Base-by-base conservation (phyloP, 129 eudicot genomes). In the Artemisia tridentata region DNA sequence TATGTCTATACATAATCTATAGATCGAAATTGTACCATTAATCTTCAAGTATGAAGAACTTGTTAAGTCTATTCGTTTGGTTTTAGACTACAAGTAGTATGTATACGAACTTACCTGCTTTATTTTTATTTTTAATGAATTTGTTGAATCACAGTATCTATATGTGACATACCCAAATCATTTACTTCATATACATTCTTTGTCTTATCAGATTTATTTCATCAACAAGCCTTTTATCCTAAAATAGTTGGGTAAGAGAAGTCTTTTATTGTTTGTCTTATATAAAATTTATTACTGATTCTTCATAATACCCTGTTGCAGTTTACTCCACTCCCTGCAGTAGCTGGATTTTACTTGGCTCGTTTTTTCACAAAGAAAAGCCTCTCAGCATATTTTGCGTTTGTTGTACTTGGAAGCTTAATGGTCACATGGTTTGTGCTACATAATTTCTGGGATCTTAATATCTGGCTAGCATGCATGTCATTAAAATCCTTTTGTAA, bases 401-500 rank as follows among this genome's bases (percentile, higher is more conserved):
- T 90, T 79, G 96, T 87, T 81, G 81, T 86, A 46, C 90, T 93
- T 13, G 98, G 98, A 69, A 89, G 97, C 80, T 68, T 93, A 71
- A 86, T 89, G 90, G 88, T 86, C 19, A 81, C 88, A 62, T 93
- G 98, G 97, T 93, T 93, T 77, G 91, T 89, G 60, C 69, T 82
- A 72, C 98, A 93, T 71, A 89, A 90, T 77, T 93, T 85, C 79
- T 87, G 96, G 96, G 96, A 87, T 78, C 98, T 93, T 63, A 89
- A 93, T 63, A 93, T 93, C 14, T 93, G 98, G 98, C 56, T 93
- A 54, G 97, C 97, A 51, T 97, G 98, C 83, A 93, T 93, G 98
- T 85, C 98, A 63, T 70, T 93, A 67, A 93, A 78, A 72, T 87
- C 96, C 58, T 93, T 93, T 72, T 89, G 98, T 65, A 93, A 93